Evolutionary conservation across 805 yeast genomes (phyloP), one percentile per base, ranked within the genome.

Genomic region (Phaffomyces opuntiae): DNA sequence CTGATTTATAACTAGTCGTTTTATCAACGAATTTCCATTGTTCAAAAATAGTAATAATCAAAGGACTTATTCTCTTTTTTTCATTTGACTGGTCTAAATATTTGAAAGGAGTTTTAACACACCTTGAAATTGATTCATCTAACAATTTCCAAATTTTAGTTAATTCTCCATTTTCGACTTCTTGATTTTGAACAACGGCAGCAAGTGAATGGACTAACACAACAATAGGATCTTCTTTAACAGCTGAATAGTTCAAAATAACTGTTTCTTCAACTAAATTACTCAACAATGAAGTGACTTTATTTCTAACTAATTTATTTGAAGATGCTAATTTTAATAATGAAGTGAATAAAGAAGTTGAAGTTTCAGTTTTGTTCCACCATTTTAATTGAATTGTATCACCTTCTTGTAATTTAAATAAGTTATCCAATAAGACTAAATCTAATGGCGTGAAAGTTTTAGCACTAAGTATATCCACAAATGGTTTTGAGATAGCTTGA

Each of bases 71-170:
- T 27, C 57, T 54, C 0, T 53, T 48, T n/a, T 56, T 55, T 1
- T 51, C 46, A 27, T 60, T 63, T 3, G 78, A 70, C 43, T 62
- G 50, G 58, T 91, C 97, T 44, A 87, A 74, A 54, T 89, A 91
- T 58, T 86, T 88, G 65, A 84, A 93, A 0, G 98, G 97, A 0
- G 88, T 65, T 50, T 77, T 74, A 34, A 83, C 74, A 49, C 82
- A 73, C 50, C 96, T 74, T 1, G 87, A 70, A 29, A 88, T 72
- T 0, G 87, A 68, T 60, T 90, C 93, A 58, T 91, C 96, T 7
- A 91, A 51, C 29, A 87, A 61, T 11, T 66, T 67, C 83, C 87
- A 83, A 3, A 88, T 57, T 35, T 67, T 65, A 1, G 54, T 56
- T 27, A 60, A 31, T 34, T 49, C 48, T 4, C 48, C 45, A 6